Percentiles rank a stretch among this genome's conserved stretches.
phyloP scores from a whole-genome alignment of 2,329 filamentous ascomycete species.

The Trichophyton benhamiae region DNA sequence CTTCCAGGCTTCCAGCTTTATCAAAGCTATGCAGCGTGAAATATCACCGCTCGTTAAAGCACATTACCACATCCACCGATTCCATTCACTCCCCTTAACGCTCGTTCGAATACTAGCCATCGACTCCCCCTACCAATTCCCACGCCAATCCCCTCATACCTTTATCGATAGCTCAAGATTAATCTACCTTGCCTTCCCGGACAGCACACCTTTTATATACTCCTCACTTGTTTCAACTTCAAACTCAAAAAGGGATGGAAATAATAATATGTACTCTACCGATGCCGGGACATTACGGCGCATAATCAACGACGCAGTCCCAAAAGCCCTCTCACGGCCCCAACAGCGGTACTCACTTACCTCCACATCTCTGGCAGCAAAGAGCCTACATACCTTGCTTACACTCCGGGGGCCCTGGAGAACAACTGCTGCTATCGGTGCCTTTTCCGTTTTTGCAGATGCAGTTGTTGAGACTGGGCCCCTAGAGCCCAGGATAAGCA shows the following conservation, averaged over 20 bases:
- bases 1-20: slow-evolving; percentile 69
- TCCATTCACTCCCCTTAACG: slow-evolving; percentile 50
- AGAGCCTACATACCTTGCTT: slow-evolving; percentile 58
- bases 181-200: slow-evolving; percentile 71
- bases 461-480: slow-evolving; percentile 42
- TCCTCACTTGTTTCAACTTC: slow-evolving; percentile 38
- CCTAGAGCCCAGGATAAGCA: slow-evolving; percentile 31
- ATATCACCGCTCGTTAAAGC: slow-evolving; percentile 69
- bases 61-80: slow-evolving; percentile 69
- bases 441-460: slow-evolving; percentile 67
- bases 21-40: slow-evolving; percentile 61
- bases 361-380: slow-evolving; percentile 55
- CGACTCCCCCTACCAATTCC: slow-evolving; percentile 63
- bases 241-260: slow-evolving; percentile 27
- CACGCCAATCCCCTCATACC: slow-evolving; percentile 27
- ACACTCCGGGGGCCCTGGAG: slow-evolving; percentile 57
- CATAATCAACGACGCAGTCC: slow-evolving; percentile 64
- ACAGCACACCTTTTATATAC: slow-evolving; percentile 66
- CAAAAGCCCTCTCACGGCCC: slow-evolving; percentile 67
- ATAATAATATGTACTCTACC: slow-evolving; percentile 19
- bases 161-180: slow-evolving; percentile 53
- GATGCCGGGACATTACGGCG: slow-evolving; percentile 55
- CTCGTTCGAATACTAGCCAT: slow-evolving; percentile 68
- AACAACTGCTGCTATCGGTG: slow-evolving; percentile 59
- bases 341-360: slow-evolving; percentile 59